phyloP scores from a whole-genome alignment of 352 stramenopile species.

The Pythium biforme region DNA sequence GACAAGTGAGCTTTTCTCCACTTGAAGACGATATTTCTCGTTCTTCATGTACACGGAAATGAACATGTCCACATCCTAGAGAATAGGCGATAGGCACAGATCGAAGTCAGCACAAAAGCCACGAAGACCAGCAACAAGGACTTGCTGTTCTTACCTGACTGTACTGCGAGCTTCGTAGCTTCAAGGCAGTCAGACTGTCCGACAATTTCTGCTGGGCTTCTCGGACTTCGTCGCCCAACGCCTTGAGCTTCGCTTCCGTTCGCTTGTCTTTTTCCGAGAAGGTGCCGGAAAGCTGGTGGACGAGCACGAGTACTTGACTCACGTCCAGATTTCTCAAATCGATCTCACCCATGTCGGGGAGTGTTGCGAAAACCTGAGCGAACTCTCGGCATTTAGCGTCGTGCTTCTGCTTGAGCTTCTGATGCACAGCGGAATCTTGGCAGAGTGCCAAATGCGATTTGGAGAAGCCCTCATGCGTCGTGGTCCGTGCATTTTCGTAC shows the following conservation, averaged over 20 bases:
- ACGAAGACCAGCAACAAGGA: background rate
- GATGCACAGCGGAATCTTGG: slow-evolving; percentile 40
- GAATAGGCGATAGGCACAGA: background rate
- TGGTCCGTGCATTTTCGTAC: slow-evolving; percentile 55
- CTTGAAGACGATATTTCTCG: slow-evolving; percentile 81
- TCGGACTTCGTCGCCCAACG: slow-evolving; percentile 38
- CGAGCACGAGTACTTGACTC: slow-evolving; percentile 19
- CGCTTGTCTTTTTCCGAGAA: slow-evolving; percentile 30
- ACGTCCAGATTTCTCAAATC: slow-evolving; percentile 26
- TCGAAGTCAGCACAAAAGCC: background rate
- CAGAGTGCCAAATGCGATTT: slow-evolving; percentile 48
- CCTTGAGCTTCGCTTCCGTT: slow-evolving; percentile 26
- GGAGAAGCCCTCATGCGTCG: slow-evolving; percentile 67
- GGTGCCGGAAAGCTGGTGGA: slow-evolving; percentile 24
- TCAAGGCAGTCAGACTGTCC: slow-evolving; percentile 28
- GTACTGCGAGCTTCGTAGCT: slow-evolving; percentile 49
- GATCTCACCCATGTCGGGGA: slow-evolving; percentile 27
- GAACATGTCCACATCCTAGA: slow-evolving; percentile 70
- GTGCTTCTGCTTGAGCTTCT: slow-evolving; percentile 66
- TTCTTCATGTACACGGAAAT: slow-evolving; percentile 85
- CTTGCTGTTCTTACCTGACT: slow-evolving; percentile 45
- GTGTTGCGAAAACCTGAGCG: slow-evolving; percentile 16
- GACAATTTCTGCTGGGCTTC: slow-evolving; percentile 34
- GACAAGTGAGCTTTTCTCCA: slow-evolving; percentile 74
- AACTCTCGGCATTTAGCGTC: slow-evolving; percentile 43